Percentiles rank a stretch among this genome's conserved stretches.
phyloP scores from a whole-genome alignment of 2,329 filamentous ascomycete genomes.

The Dactylonectria estremocensis region DNA sequence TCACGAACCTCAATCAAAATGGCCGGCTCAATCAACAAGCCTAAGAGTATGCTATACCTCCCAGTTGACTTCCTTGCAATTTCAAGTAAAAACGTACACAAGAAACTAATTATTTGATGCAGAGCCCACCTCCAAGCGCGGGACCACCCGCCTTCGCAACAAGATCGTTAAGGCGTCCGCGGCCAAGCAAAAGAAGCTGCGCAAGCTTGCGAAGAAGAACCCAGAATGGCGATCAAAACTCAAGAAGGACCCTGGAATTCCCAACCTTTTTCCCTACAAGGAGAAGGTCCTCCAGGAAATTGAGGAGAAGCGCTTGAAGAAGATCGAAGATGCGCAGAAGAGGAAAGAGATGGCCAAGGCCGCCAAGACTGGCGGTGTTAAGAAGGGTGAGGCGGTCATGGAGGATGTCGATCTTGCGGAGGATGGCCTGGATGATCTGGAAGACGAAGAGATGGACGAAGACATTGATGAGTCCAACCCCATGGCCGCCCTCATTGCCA shows the following conservation, averaged over 20 bases:
- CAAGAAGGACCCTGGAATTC: slow-evolving; percentile 98
- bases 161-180: slow-evolving; percentile 95
- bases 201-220: slow-evolving; percentile 94
- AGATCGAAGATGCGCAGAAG: slow-evolving; percentile 83
- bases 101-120: slow-evolving; percentile 19
- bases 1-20: slow-evolving; percentile 53
- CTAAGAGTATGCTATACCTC: slow-evolving; percentile 61
- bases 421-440: slow-evolving; percentile 65
- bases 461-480: slow-evolving; percentile 83
- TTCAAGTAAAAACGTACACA: background rate
- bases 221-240: slow-evolving; percentile 95
- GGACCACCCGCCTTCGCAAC: slow-evolving; percentile 88
- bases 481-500: slow-evolving; percentile 92
- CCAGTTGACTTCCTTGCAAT: background rate
- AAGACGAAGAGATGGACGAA: slow-evolving; percentile 67
- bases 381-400: slow-evolving; percentile 61
- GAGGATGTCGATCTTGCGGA: slow-evolving; percentile 64
- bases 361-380: slow-evolving; percentile 69
- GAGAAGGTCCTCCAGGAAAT: slow-evolving; percentile 95
- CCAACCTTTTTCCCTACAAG: slow-evolving; percentile 98
- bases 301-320: slow-evolving; percentile 86
- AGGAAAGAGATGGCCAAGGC: slow-evolving; percentile 81
- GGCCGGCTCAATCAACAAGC: slow-evolving; percentile 70
- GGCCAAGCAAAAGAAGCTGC: slow-evolving; percentile 91
- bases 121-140: slow-evolving; percentile 97